phyloP scores from a whole-genome alignment of 257 asterid species.

The Nicotiana undulata region DNA sequence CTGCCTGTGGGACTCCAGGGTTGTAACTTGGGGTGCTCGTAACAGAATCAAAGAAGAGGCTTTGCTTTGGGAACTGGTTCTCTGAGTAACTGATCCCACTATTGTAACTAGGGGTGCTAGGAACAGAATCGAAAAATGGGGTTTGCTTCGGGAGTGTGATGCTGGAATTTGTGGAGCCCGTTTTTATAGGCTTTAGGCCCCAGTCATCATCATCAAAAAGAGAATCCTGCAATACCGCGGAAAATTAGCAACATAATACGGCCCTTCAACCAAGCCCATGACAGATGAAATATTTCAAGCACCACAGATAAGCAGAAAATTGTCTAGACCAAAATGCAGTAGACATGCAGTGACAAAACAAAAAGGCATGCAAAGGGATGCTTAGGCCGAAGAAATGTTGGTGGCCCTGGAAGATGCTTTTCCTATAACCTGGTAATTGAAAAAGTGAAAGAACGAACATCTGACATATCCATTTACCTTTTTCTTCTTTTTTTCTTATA shows the following conservation, averaged over 20 bases:
- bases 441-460: neutral
- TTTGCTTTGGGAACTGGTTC: constrained; percentile 29
- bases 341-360: neutral
- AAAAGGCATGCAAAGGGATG: neutral
- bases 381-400: neutral
- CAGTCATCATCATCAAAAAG: constrained; percentile 61
- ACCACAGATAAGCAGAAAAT: neutral
- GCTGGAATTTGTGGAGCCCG: constrained; percentile 28
- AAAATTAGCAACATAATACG: neutral
- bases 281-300: neutral
- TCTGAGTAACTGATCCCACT: constrained; percentile 25
- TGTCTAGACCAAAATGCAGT: neutral
- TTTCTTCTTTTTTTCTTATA: neutral
- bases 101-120: constrained; percentile 26
- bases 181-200: constrained; percentile 77
- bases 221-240: constrained; percentile 34
- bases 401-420: neutral
- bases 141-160: constrained; percentile 13
- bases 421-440: neutral
- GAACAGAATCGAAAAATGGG: constrained; percentile 28
- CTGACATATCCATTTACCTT: neutral
- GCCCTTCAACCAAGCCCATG: neutral
- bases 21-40: constrained; percentile 38
- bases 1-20: constrained; percentile 11
- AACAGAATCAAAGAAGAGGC: constrained; percentile 42